Base-by-base conservation (phyloP, 1,284 basidiomycete species). In the Thelephora terrestris region DNA sequence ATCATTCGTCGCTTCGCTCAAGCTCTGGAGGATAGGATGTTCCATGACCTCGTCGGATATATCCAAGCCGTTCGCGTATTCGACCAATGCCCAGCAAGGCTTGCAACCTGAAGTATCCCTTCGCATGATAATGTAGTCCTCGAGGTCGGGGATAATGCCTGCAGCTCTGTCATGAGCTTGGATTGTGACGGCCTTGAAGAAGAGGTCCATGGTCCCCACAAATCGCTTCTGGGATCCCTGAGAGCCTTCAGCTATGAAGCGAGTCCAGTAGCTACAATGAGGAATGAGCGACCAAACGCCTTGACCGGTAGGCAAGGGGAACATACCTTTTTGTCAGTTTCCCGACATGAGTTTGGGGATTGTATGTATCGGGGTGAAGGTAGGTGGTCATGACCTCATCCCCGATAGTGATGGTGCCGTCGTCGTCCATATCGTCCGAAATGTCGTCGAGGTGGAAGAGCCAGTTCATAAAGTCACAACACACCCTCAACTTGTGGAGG, bases 251-350 rank as follows among this genome's bases (percentile, higher is more conserved):
- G 40, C 53, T 16, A 63, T 61, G 43, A 64, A 58, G 25, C 65
- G 64, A 32, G 47, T 45, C 65, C 65, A 67, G 53, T 57, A 65
- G 46, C 65, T 67, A 49, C 14, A 38, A 24, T 25, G 24, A 34
- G 12, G 21, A 42, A 4, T 18, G 12, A 3, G 4, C 21, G 21
- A n/a, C 14, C 39, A 51, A n/a, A 16, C 7, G n/a, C 16, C 14
- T 20, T 5, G 21, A 42, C 14, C 5, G 10, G 39, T 12, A 20
- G 34, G 43, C 42, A 52, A 37, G 23, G 49, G 43, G 46, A 21
- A 67, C 76, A 57, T 46, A 79, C 78, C 76, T 75, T 62, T 76
- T 66, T 24, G 71, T 75, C 52, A 79, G 64, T 52, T 72, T 70
- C 27, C 70, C 75, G 24, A 71, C 71, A 52, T 54, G 56, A 20